These are phyloP conservation scores for Beauveria brongniartii DNA, from an alignment of 2,329 filamentous ascomycete genomes.

Conservation along the genomic window DNA sequence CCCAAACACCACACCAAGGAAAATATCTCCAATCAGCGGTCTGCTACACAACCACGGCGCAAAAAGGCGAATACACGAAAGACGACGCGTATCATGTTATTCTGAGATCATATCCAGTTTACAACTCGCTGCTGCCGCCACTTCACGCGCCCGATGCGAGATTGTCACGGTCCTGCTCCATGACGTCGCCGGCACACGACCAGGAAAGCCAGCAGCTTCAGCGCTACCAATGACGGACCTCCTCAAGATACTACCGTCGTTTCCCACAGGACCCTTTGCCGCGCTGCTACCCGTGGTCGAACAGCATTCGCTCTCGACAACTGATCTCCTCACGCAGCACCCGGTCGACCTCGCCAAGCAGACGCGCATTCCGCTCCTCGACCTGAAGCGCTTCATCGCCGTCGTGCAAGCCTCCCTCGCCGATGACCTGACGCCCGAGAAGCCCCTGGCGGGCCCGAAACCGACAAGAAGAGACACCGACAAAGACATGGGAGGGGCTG, in stretches of 20 bases:
- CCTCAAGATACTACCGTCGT: slow-evolving; percentile 70
- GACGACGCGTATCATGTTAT: background rate
- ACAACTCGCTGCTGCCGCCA: background rate
- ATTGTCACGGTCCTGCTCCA: background rate
- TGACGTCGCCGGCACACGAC: slow-evolving; percentile 10
- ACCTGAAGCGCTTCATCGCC: slow-evolving; percentile 65
- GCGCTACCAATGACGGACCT: slow-evolving; percentile 69
- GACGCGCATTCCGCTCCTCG: slow-evolving; percentile 70
- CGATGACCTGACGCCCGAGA: slow-evolving; percentile 39
- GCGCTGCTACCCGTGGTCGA: slow-evolving; percentile 76
- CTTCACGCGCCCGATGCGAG: slow-evolving; percentile 9
- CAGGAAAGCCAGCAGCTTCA: background rate
- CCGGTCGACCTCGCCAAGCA: slow-evolving; percentile 76
- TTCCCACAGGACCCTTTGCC: slow-evolving; percentile 61
- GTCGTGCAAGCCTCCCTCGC: slow-evolving; percentile 62
- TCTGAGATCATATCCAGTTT: background rate
- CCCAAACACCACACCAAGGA: background rate
- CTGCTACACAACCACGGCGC: background rate
- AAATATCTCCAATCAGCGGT: background rate
- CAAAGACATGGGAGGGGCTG: background rate
- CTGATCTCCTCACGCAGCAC: slow-evolving; percentile 80
- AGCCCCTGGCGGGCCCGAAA: background rate
- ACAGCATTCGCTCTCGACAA: slow-evolving; percentile 65
- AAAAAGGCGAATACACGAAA: background rate
- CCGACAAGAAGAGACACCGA: background rate